These are phyloP conservation scores for Mortierella sp. DNA, from an alignment of 371 early-diverging fungal genomes.

Conservation along the genomic window DNA sequence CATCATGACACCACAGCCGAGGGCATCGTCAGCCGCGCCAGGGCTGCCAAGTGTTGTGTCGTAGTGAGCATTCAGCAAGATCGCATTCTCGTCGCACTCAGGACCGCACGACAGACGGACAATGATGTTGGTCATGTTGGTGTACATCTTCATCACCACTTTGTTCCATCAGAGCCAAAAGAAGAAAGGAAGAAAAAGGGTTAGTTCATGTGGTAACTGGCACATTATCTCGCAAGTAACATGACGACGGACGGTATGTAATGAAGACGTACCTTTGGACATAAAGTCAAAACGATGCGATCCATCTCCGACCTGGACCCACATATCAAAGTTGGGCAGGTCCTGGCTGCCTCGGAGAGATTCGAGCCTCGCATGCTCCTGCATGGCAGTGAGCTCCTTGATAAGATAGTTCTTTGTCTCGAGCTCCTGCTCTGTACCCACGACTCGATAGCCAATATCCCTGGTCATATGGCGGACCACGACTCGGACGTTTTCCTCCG, in stretches of 20 bases:
- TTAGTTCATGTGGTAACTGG: background rate
- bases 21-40: conserved; percentile 78
- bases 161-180: background rate
- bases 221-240: background rate
- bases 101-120: conserved; percentile 78
- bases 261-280: conserved; percentile 62
- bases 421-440: conserved; percentile 26
- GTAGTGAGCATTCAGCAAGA: conserved; percentile 80
- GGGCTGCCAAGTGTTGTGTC: conserved; percentile 75
- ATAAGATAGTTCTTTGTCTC: conserved; percentile 26
- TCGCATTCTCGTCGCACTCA: conserved; percentile 72
- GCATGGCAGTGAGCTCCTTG: conserved; percentile 2
- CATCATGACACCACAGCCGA: conserved; percentile 82
- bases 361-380: conserved; percentile 8
- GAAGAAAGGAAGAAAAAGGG: background rate
- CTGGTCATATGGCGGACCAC: conserved; percentile 65
- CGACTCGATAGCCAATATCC: conserved; percentile 68
- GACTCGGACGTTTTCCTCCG: conserved; percentile 68
- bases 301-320: conserved; percentile 68
- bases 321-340: conserved; percentile 66
- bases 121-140: conserved; percentile 79
- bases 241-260: background rate
- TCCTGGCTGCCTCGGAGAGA: conserved; percentile 6
- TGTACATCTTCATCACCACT: conserved; percentile 76
- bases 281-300: conserved; percentile 78